phyloP scores from a whole-genome alignment of 2,329 filamentous ascomycete genomes.

The Microsporum audouinii region DNA sequence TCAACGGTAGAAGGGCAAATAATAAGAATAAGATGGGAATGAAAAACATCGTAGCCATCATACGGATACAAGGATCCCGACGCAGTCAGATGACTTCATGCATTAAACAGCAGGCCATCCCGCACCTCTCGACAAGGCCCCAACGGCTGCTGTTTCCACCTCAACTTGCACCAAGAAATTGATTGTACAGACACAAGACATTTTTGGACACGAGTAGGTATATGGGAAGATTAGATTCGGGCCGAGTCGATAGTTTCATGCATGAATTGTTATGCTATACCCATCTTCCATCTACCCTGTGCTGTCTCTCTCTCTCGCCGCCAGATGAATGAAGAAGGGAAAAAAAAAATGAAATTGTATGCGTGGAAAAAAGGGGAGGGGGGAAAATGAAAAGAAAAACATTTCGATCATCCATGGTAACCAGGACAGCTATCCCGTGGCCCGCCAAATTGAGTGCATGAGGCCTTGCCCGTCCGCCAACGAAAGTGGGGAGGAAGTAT shows the following conservation, averaged over 20 bases:
- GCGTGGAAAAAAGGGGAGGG: background rate
- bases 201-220: background rate
- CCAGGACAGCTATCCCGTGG: background rate
- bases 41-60: background rate
- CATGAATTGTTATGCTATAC: constrained; percentile 3
- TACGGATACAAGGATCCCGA: background rate
- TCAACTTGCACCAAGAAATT: background rate
- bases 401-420: background rate
- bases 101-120: background rate
- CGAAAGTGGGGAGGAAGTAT: background rate
- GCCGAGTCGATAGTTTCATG: constrained; percentile 6
- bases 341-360: background rate
- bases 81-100: constrained; percentile 4
- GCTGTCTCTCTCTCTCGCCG: background rate
- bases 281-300: background rate
- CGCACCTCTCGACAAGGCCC: background rate
- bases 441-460: background rate
- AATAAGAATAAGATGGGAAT: too few relatives aligned
- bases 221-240: background rate
- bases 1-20: too few relatives aligned
- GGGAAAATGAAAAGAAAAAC: background rate
- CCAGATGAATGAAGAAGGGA: background rate
- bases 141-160: background rate
- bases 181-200: background rate
- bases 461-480: background rate